A percentile compares a stretch with the other conserved stretches of the same genome.
phyloP scores from a whole-genome alignment of 1,139 yeast species.

The Geotrichum siamense region DNA sequence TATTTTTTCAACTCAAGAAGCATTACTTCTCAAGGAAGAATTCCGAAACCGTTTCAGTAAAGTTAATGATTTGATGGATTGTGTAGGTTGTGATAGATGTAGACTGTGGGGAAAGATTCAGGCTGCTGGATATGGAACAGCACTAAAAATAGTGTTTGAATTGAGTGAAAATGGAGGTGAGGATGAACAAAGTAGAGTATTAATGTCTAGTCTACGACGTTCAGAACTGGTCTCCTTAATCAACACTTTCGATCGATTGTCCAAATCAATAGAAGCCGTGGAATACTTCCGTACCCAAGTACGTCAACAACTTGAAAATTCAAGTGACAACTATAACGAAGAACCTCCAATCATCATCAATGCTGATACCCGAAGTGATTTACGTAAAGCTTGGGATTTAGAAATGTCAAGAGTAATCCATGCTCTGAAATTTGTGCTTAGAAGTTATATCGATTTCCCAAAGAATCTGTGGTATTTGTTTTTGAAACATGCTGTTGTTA shows the following conservation, averaged over 20 bases:
- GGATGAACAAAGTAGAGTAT: conserved; percentile 32
- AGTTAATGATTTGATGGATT: conserved; percentile 91
- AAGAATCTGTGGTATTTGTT: conserved; percentile 46
- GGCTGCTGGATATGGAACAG: conserved; percentile 96
- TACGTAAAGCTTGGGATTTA: conserved; percentile 43
- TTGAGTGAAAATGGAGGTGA: conserved; percentile 33
- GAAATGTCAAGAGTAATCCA: conserved; percentile 36
- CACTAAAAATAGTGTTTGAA: conserved; percentile 83
- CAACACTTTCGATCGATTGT: conserved; percentile 86
- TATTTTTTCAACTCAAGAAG: conserved; percentile 45
- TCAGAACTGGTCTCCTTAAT: conserved; percentile 84
- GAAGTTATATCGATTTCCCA: conserved; percentile 68
- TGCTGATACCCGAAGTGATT: conserved; percentile 23
- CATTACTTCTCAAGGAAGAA: conserved; percentile 57
- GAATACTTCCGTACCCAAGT: conserved; percentile 58
- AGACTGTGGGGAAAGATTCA: conserved; percentile 97
- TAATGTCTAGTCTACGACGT: conserved; percentile 52
- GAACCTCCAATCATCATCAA: conserved; percentile 12
- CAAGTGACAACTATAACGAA: too few relatives aligned
- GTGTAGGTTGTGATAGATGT: conserved; percentile 98
- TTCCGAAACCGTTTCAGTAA: conserved; percentile 80
- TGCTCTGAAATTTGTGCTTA: conserved; percentile 61
- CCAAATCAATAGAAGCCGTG: conserved; percentile 74
- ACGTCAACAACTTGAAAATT: conserved; percentile 28
- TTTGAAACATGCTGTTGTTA: conserved; percentile 44